These are phyloP conservation scores for Penicillium dipodomyicola DNA, from an alignment of 495 filamentous ascomycete species.

Conservation along the genomic window DNA sequence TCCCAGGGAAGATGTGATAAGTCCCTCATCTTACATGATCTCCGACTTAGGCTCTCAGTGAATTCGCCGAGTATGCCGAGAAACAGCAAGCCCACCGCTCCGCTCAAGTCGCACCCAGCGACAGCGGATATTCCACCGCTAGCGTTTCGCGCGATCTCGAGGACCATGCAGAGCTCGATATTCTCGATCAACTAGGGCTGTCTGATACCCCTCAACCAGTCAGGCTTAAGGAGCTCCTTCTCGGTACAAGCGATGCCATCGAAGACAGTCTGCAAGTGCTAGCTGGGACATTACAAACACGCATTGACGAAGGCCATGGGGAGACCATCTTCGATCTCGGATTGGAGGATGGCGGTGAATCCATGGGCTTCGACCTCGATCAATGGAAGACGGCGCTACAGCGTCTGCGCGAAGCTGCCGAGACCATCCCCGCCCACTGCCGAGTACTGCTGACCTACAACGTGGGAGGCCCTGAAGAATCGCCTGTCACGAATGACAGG, in stretches of 20 bases:
- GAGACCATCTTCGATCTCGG: conserved; percentile 92
- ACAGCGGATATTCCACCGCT: conserved; percentile 45
- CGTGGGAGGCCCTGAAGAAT: conserved; percentile 75
- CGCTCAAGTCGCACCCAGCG: conserved; percentile 39
- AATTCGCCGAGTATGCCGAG: conserved; percentile 97
- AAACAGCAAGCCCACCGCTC: conserved; percentile 77
- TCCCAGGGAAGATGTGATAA: background rate
- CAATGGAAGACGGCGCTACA: conserved; percentile 77
- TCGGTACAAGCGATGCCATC: conserved; percentile 58
- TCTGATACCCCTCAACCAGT: conserved; percentile 68
- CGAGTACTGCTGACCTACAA: conserved; percentile 83
- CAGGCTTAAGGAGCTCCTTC: conserved; percentile 72
- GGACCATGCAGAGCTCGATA: conserved; percentile 87
- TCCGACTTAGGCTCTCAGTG: conserved; percentile 72
- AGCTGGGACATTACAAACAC: conserved; percentile 56
- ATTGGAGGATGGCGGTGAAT: conserved; percentile 85
- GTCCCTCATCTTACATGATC: conserved; percentile 11
- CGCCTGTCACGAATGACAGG: conserved; percentile 57
- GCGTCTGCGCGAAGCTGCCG: conserved; percentile 64
- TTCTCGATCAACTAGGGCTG: conserved; percentile 82
- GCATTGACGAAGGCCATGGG: conserved; percentile 82
- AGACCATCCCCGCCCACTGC: conserved; percentile 66
- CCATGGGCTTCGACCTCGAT: conserved; percentile 75
- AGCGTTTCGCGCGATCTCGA: conserved; percentile 47
- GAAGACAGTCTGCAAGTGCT: conserved; percentile 62